Conservation (phyloP, 257 asterid genomes). For the Craterostigma plantagineum region DNA sequence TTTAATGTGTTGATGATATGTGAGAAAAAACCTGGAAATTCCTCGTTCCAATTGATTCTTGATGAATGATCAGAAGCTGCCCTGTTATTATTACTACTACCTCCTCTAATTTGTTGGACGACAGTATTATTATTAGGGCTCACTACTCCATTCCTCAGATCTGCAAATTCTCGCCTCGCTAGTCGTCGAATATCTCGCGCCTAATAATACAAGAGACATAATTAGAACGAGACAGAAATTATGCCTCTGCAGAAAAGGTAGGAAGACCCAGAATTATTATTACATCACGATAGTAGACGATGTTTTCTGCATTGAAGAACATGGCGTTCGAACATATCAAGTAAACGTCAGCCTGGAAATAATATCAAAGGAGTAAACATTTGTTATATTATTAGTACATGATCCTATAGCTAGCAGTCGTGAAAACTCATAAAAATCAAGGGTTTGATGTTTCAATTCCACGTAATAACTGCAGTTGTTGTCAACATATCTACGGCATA, state of each 20-base stretch:
- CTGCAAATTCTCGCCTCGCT: constrained; percentile 67
- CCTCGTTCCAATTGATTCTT: constrained; percentile 58
- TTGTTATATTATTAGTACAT: no score
- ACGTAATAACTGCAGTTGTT: no score
- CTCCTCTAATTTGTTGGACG: constrained; percentile 86
- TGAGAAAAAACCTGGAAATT: constrained; percentile 66
- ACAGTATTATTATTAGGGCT: constrained; percentile 82
- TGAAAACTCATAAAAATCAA: no score
- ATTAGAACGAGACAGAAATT: constrained; percentile 3
- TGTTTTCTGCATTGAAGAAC: background rate
- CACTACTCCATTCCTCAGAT: constrained; percentile 72
- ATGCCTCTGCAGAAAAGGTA: no score
- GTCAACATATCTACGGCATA: no score
- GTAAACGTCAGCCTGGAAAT: constrained; percentile 1
- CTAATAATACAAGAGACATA: constrained; percentile 15
- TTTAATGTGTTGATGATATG: background rate
- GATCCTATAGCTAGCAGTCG: no score
- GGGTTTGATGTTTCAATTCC: no score
- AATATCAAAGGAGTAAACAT: no score
- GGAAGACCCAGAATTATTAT: no score
- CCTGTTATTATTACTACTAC: constrained; percentile 49
- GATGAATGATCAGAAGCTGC: constrained; percentile 50
- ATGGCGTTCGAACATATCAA: constrained; percentile 4
- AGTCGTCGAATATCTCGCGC: constrained; percentile 81
- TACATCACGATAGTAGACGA: constrained; percentile 1